Conservation (phyloP, 192 early-diverging fungal species). For the Phlyctochytrium bullatum region DNA sequence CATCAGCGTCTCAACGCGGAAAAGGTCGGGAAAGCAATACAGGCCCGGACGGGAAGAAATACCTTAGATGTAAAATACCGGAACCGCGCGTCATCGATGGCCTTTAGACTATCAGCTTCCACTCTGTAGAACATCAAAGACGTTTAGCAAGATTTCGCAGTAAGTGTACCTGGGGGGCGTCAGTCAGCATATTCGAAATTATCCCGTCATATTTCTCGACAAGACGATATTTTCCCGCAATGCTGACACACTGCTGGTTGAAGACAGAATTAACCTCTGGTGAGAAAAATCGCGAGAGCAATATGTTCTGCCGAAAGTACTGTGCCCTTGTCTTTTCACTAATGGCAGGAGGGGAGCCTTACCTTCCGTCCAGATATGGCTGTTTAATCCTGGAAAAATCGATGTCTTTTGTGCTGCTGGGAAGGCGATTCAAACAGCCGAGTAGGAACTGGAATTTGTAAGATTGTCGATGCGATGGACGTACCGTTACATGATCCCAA, state of each 20-base stretch:
- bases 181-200: slow-evolving; percentile 73
- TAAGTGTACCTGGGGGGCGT: slow-evolving; percentile 68
- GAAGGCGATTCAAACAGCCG: slow-evolving; percentile 80
- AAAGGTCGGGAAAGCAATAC: background rate
- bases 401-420: slow-evolving; percentile 88
- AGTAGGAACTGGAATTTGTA: slow-evolving; percentile 62
- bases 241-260: slow-evolving; percentile 36
- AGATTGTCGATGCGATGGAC: slow-evolving; percentile 2
- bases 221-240: slow-evolving; percentile 60
- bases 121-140: slow-evolving; percentile 70
- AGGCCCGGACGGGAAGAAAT: background rate
- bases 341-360: background rate
- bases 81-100: slow-evolving; percentile 79
- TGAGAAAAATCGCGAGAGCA: slow-evolving; percentile 76
- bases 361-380: slow-evolving; percentile 83
- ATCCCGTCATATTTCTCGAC: slow-evolving; percentile 56
- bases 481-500: slow-evolving; percentile 90
- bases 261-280: slow-evolving; percentile 93
- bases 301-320: slow-evolving; percentile 85
- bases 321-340: slow-evolving; percentile 48
- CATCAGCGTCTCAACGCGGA: background rate
- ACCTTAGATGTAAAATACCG: slow-evolving; percentile 74
- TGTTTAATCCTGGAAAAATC: slow-evolving; percentile 90
- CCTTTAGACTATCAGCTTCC: slow-evolving; percentile 52
- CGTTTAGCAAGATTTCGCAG: background rate